A percentile compares a stretch with the other conserved stretches of the same genome.
Conservation (phyloP, 257 asterid genomes). For the Solanum lignicaule region DNA sequence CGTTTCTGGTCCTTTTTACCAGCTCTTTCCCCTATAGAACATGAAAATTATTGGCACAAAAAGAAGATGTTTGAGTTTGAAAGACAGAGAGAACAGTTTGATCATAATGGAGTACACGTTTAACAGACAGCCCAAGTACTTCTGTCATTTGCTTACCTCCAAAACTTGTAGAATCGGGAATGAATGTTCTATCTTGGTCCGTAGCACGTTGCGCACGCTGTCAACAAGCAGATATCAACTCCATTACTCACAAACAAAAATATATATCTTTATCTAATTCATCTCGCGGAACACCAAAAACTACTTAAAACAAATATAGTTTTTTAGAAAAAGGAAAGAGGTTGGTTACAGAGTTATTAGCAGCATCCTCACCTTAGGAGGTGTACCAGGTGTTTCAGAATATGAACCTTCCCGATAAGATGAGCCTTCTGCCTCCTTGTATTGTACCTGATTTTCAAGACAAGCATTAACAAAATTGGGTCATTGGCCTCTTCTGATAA, state of each 20-base stretch:
- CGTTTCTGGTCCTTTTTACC: conserved; percentile 85
- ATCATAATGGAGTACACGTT: background rate
- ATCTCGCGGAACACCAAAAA: background rate
- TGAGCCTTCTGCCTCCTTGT: conserved; percentile 88
- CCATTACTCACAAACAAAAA: background rate
- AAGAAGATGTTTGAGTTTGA: background rate
- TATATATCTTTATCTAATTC: background rate
- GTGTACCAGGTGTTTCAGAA: conserved; percentile 90
- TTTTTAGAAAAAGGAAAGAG: background rate
- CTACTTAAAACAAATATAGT: background rate
- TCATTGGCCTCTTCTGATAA: background rate
- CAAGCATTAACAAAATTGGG: background rate
- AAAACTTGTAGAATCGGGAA: conserved; percentile 51
- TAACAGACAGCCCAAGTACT: background rate
- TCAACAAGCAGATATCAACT: conserved; percentile 8
- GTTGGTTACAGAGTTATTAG: background rate
- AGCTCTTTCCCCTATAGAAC: conserved; percentile 57
- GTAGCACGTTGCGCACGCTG: conserved; percentile 66
- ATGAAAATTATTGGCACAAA: background rate
- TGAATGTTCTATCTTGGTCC: conserved; percentile 67
- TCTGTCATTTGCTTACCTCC: conserved; percentile 41
- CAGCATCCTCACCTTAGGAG: conserved; percentile 54
- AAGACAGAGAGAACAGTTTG: background rate
- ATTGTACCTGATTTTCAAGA: conserved; percentile 47
- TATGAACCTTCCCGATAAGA: conserved; percentile 73